Percentiles rank a stretch among this genome's conserved stretches.
These are phyloP conservation scores for Zygosaccharomyces kombuchaensis DNA, from an alignment of 805 yeast genomes.

Conservation along the genomic window DNA sequence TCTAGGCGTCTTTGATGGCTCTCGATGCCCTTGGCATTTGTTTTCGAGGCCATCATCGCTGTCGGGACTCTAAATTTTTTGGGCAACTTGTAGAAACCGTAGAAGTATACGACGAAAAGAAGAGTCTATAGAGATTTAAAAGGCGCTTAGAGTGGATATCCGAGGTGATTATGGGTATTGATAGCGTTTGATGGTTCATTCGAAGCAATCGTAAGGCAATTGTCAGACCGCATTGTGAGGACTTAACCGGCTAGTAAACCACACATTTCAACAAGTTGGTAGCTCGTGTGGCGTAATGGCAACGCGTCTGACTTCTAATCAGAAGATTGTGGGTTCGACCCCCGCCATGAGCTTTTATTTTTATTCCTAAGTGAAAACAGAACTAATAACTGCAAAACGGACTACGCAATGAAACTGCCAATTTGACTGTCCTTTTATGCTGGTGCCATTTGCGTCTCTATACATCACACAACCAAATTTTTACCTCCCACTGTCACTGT, in stretches of 20 bases:
- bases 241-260: too few relatives aligned
- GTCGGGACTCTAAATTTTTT: not conserved
- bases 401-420: too few relatives aligned
- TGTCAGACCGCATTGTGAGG: too few relatives aligned
- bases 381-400: too few relatives aligned
- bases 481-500: not conserved
- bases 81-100: not conserved
- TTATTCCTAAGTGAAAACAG: too few relatives aligned
- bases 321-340: constrained; percentile 55
- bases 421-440: too few relatives aligned
- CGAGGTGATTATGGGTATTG: too few relatives aligned
- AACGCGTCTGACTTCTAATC: constrained; percentile 55
- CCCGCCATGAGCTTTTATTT: constrained; percentile 46
- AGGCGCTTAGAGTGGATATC: not conserved
- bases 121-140: not conserved
- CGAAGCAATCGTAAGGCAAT: too few relatives aligned
- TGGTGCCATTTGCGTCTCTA: too few relatives aligned
- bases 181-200: too few relatives aligned
- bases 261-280: not conserved
- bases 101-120: not conserved
- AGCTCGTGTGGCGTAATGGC: constrained; percentile 55
- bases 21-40: not conserved
- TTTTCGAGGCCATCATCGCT: not conserved
- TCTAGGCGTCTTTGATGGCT: not conserved
- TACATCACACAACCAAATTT: too few relatives aligned